Evolutionary conservation across 768 basidiomycete species (phyloP), one percentile per base, ranked within the genome.

Genomic region (Boletus rubescentipes): DNA sequence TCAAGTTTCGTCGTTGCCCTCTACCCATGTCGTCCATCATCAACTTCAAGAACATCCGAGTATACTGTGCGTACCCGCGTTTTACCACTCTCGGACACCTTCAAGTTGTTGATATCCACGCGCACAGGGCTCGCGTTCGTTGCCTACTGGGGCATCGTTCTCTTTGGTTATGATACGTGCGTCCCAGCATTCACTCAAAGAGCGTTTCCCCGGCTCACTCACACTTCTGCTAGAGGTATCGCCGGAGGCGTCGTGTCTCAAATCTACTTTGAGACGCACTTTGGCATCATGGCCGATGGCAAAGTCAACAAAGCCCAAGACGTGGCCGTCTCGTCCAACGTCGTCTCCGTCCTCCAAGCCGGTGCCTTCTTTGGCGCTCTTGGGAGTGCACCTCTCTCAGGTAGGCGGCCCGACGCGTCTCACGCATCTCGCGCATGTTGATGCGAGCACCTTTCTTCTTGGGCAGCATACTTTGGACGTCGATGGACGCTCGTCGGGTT

Each of bases 311-410:
- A 65, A 20, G 57, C 56, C 21, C 68, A 73, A 35, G 60, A 69
- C 18, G 79, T 86, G 51, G 72, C 76, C 5, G 75, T 93, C n/a
- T 86, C 85, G 0, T 86, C 87, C 39, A 91, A 89, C 59, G 86
- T 95, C 39, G 93, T 94, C 16, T 90, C 92, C 4, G 89, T 93
- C 5, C 77, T 94, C 10, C 92, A 93, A 66, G 89, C 85, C 5
- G 91, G 91, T 11, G 89, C 90, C 1, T 93, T 93, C 78, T 93
- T 93, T 64, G 93, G 92, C 53, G 89, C 91, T 14, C 67, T 95
- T 7, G 79, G 80, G 10, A 86, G 84, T 59, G 86, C 87, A 2
- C 86, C 86, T 0, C 63, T 88, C 39, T 88, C 88, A 11, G 73
- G 89, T 89, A 53, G 46, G 77, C 72, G 9, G 39, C 44, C 44